Evolutionary conservation across 1,284 basidiomycete genomes (phyloP), one percentile per base, ranked within the genome.

Genomic region (Cryptococcus hybrid): DNA sequence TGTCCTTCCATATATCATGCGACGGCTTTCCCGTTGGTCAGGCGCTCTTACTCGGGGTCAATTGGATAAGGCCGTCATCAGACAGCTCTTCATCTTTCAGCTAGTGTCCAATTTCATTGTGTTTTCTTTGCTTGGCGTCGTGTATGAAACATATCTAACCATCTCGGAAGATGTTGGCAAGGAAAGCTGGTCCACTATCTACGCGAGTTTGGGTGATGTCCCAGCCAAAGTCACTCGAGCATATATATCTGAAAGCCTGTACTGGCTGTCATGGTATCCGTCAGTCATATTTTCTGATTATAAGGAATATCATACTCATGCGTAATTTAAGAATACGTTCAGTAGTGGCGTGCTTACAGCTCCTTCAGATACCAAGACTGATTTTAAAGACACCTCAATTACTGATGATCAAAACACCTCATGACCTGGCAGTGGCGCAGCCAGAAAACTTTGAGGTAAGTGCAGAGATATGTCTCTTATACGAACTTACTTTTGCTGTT

Each of bases 251-350:
- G 59, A 73, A 42, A 67, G 62, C 51, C 55, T 64, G 2, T 73
- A 71, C 44, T 73, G 71, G 71, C 54, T 73, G 1, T 71, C 69
- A 2, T 73, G 69, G 69, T 73, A 65, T 44, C 71, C 71, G 69
- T 73, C 37, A 53, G 70, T 63, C 6, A 3, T 34, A 7, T 39
- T 12, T 37, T 37, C 38, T 38, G 11, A 13, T 15, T 7, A 15
- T 37, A 44, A 12, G 12, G 12, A 15, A 11, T 38, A 43, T 24
- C 44, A 38, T 13, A 15, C 7, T n/a, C 38, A 43, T 36, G 24
- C 4, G 24, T 15, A 18, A 6, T 38, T 45, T 34, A 38, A 72
- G 70, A 2, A 62, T 70, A 8, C 58, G 64, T n/a, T 59, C 66
- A 3, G 48, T 67, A 1, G 57, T 70, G 24, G 53, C 64, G 6